A percentile compares a stretch with the other conserved stretches of the same genome.
Conservation (phyloP, 2,329 filamentous ascomycete genomes). For the Sclerotinia subarctica region DNA sequence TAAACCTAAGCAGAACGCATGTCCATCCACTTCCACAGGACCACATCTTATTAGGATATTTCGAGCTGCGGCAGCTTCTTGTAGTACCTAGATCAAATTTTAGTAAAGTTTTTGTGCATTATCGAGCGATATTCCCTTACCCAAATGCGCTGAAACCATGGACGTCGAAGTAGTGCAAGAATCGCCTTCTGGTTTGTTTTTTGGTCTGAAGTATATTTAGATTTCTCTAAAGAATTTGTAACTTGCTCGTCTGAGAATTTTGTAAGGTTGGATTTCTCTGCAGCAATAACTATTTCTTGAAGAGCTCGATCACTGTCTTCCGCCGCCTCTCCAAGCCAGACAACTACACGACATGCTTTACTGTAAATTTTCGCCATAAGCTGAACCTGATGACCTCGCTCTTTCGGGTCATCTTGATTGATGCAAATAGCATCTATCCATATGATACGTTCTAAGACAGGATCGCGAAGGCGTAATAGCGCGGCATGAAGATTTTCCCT, state of each 20-base stretch:
- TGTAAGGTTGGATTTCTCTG: too few relatives aligned
- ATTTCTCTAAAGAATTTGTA: too few relatives aligned
- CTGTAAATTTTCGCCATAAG: constrained; percentile 21
- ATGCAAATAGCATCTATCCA: not conserved
- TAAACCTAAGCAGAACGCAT: not conserved
- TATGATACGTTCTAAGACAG: not conserved
- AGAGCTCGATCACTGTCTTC: not conserved
- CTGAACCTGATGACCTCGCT: constrained; percentile 20
- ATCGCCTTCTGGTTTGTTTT: not conserved
- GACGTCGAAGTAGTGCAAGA: not conserved
- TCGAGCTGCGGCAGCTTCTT: not conserved
- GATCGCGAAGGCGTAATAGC: not conserved
- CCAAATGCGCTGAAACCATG: not conserved
- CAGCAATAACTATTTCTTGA: not conserved
- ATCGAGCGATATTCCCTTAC: not conserved
- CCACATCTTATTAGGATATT: not conserved
- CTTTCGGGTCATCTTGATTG: not conserved
- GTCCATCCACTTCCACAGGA: not conserved
- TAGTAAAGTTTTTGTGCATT: not conserved
- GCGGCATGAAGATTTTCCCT: not conserved
- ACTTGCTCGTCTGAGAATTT: too few relatives aligned
- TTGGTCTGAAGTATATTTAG: too few relatives aligned
- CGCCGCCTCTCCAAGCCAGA: constrained; percentile 6
- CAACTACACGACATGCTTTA: constrained; percentile 17
- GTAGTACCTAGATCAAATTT: not conserved